These are phyloP conservation scores for Arabidopsis thaliana DNA, from an alignment of 345 rosid genomes.

Conservation along the genomic window TAIR10.1 NC_003074.8:19019001-19019500, in stretches of 20 bases:
- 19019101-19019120: slow-evolving; percentile 9
- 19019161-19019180: not conserved
- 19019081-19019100: slow-evolving; percentile 32
- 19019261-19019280: too few relatives aligned
- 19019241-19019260: not conserved
- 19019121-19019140: not conserved
- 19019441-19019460: too few relatives aligned
- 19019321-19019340: too few relatives aligned
- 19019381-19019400: too few relatives aligned
- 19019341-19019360: too few relatives aligned
- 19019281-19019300: too few relatives aligned
- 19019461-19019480: too few relatives aligned
- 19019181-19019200: not conserved
- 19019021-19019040: slow-evolving; percentile 19
- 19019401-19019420: too few relatives aligned
- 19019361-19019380: too few relatives aligned
- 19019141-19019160: not conserved
- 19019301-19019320: too few relatives aligned
- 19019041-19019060: slow-evolving; percentile 15
- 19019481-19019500: too few relatives aligned
- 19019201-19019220: not conserved
- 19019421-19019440: too few relatives aligned
- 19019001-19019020: slow-evolving; percentile 31
- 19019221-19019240: not conserved
- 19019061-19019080: slow-evolving; percentile 26